Percentiles rank a stretch among this genome's conserved stretches.
Evolutionary conservation across 345 rosid genomes (phyloP).

Genomic region (Raphanus raphanistrum): DNA sequence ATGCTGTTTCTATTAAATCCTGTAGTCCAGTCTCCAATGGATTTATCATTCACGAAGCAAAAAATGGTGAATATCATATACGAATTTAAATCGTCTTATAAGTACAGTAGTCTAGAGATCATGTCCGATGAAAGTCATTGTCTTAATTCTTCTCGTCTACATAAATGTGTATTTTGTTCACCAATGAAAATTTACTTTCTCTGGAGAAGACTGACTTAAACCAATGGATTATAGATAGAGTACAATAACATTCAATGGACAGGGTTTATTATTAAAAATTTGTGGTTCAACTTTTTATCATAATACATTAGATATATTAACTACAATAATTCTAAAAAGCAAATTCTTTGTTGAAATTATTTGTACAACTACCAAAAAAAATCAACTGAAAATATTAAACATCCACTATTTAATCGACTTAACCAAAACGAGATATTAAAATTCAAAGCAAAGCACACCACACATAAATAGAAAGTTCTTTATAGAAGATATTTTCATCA

Average conservation of each 20-base stretch:
- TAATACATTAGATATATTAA: no score
- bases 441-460: no score
- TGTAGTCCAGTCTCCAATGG: background rate
- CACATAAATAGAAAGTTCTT: background rate
- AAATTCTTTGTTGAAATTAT: background rate
- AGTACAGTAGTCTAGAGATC: background rate
- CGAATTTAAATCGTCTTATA: background rate
- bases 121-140: background rate
- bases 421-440: no score
- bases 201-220: no score
- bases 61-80: background rate
- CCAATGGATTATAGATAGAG: no score
- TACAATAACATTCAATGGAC: no score
- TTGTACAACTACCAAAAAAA: background rate
- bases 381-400: background rate
- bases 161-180: no score
- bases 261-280: no score
- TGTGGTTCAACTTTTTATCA: no score
- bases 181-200: no score
- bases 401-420: no score
- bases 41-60: background rate
- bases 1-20: background rate
- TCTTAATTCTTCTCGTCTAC: background rate
- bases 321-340: no score
- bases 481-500: background rate